Evolutionary conservation across 352 stramenopile species (phyloP), one percentile per base, ranked within the genome.

Genomic region (Pythium aquatile): DNA sequence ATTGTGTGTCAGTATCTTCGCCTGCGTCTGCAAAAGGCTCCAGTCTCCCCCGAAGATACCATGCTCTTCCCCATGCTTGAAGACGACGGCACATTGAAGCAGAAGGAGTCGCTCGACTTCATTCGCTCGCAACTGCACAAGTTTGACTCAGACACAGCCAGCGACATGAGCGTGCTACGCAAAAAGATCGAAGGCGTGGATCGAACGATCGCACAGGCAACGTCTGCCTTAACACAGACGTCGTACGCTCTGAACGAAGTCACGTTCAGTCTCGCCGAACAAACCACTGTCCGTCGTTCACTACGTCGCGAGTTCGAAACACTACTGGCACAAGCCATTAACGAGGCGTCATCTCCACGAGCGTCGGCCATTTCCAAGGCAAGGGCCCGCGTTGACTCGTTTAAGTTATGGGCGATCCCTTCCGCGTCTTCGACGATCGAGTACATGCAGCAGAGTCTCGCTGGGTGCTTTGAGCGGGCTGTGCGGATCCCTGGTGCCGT

Each of bases 121-220:
- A 91, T 95, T 46, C 83, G 86, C 3, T 69, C 68, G 0, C 78
- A 90, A 39, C 70, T 95, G 2, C 57, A 78, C 16, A 70, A 75
- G 26, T 85, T 90, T 26, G 86, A 95, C 55, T 70, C 61, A 0
- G 75, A 85, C 54, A 74, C 91, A n/a, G 81, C 83, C n/a, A 81
- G 70, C 49, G 86, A 95, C 51, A 90, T 81, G 5, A 68, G 73
- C 28, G 76, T 90, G 3, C 65, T 95, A 14, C 86, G 87, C 24
- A 70, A 77, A 1, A 95, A 94, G 65, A 93, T 93, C 58, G 86
- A 93, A 46, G 64, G 54, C n/a, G 78, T 83, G 2, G 81, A 93
- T 61, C 81, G 75, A 39, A 74, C 71, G 1, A 74, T 89, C 29
- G 85, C 78, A 1, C 62, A 78, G 26, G 78, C 82, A 1, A 81